Conservation (phyloP, 768 basidiomycete genomes). For the Pleurotus salmoneostramineus region DNA sequence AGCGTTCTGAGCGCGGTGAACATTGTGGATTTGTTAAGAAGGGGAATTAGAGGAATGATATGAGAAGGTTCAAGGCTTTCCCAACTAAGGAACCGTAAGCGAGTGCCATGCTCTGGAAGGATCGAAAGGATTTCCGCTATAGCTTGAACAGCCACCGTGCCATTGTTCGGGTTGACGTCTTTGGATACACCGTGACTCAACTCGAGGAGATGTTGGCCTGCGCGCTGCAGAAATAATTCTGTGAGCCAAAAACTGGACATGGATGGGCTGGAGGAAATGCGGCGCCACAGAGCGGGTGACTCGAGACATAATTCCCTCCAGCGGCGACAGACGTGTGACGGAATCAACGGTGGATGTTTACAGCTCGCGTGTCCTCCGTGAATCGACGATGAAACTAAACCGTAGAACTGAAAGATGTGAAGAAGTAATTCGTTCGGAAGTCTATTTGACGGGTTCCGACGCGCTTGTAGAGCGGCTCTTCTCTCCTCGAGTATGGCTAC, state of each 20-base stretch:
- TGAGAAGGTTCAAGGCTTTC: slow-evolving; percentile 8
- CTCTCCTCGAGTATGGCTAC: not conserved
- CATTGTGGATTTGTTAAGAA: slow-evolving; percentile 15
- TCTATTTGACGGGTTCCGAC: slow-evolving; percentile 45
- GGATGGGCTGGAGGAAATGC: slow-evolving; percentile 23
- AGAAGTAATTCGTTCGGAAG: slow-evolving; percentile 45
- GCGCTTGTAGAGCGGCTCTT: slow-evolving; percentile 27
- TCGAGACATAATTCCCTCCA: slow-evolving; percentile 45
- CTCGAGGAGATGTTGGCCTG: slow-evolving; percentile 29
- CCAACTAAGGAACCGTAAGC: not conserved
- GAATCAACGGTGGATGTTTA: slow-evolving; percentile 28
- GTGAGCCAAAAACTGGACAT: slow-evolving; percentile 19
- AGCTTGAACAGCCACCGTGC: not conserved
- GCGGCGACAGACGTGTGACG: slow-evolving; percentile 46
- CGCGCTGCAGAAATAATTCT: slow-evolving; percentile 29
- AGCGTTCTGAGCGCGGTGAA: slow-evolving; percentile 12
- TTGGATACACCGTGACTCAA: slow-evolving; percentile 17
- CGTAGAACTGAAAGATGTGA: slow-evolving; percentile 32
- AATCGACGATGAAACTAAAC: slow-evolving; percentile 18
- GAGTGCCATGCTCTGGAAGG: not conserved
- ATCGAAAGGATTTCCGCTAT: not conserved
- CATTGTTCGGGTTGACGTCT: slow-evolving; percentile 5
- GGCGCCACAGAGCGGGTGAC: slow-evolving; percentile 43
- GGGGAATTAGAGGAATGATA: slow-evolving; percentile 13
- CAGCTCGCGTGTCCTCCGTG: slow-evolving; percentile 15